phyloP scores from a whole-genome alignment of 2,329 filamentous ascomycete genomes.

The Penicillium brasilianum region DNA sequence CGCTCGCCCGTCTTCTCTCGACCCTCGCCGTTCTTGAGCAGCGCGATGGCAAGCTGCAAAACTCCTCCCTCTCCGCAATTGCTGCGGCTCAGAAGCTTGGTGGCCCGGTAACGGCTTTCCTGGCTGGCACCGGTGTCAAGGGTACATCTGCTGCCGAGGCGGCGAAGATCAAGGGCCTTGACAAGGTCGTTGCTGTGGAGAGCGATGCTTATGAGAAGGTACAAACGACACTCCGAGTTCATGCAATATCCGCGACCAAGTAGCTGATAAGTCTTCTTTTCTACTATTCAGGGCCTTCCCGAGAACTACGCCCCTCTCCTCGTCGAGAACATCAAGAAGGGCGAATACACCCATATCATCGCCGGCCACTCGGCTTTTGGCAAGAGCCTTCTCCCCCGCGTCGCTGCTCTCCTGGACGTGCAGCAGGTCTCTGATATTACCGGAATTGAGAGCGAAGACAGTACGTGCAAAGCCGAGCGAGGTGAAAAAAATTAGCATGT shows the following conservation, averaged over 20 bases:
- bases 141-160: constrained; percentile 75
- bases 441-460: constrained; percentile 83
- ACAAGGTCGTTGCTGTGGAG: constrained; percentile 88
- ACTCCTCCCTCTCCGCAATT: constrained; percentile 80
- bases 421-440: constrained; percentile 96
- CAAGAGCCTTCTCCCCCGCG: constrained; percentile 89
- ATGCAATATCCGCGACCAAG: not conserved
- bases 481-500: constrained; percentile 23
- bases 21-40: constrained; percentile 93
- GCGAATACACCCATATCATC: constrained; percentile 89
- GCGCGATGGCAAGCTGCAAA: constrained; percentile 82
- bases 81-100: constrained; percentile 86
- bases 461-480: constrained; percentile 46
- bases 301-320: constrained; percentile 94
- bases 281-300: constrained; percentile 70
- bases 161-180: constrained; percentile 85
- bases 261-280: not conserved
- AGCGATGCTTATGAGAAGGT: constrained; percentile 93
- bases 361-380: constrained; percentile 93
- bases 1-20: constrained; percentile 74
- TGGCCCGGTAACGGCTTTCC: constrained; percentile 81
- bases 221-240: constrained; percentile 11
- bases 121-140: constrained; percentile 81
- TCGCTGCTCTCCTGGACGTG: constrained; percentile 86
- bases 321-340: constrained; percentile 96